phyloP scores from a whole-genome alignment of 345 rosid genomes.

The Arabidopsis suecica region DNA sequence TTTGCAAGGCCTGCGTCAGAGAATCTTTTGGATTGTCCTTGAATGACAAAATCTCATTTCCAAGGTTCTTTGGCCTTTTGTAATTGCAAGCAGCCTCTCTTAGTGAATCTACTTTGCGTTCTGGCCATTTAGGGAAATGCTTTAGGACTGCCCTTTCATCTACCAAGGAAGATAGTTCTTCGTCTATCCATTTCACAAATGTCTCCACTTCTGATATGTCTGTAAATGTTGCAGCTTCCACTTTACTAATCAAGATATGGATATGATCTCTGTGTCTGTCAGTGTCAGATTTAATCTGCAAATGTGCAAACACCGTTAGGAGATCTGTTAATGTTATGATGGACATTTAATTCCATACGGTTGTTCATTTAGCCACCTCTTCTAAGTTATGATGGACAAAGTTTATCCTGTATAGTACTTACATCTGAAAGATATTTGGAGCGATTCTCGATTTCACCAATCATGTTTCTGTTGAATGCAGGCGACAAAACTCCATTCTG shows the following conservation, averaged over 20 bases:
- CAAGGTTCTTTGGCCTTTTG: conserved; percentile 65
- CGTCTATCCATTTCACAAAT: conserved; percentile 85
- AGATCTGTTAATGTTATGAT: conserved; percentile 2
- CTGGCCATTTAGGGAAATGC: conserved; percentile 95
- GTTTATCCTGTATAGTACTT: conserved; percentile 47
- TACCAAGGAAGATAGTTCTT: conserved; percentile 73
- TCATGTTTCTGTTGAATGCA: conserved; percentile 70
- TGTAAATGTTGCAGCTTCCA: conserved; percentile 65
- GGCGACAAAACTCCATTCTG: conserved; percentile 47
- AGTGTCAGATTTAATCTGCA: conserved; percentile 88
- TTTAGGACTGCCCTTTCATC: conserved; percentile 98
- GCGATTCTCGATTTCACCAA: conserved; percentile 96
- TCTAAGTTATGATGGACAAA: background rate
- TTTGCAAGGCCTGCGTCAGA: conserved; percentile 51
- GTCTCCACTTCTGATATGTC: conserved; percentile 75
- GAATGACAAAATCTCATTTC: conserved; percentile 65
- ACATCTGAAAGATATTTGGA: conserved; percentile 88
- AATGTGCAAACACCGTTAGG: conserved; percentile 22
- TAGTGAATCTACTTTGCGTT: conserved; percentile 80
- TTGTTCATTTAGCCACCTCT: background rate
- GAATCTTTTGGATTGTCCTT: conserved; percentile 66
- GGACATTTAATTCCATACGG: background rate
- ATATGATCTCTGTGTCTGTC: conserved; percentile 74
- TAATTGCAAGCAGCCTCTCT: conserved; percentile 87
- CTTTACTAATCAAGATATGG: conserved; percentile 66